Evolutionary conservation across 805 yeast genomes (phyloP), one percentile per base, ranked within the genome.

Genomic region (Saccharomycopsis babjevae): DNA sequence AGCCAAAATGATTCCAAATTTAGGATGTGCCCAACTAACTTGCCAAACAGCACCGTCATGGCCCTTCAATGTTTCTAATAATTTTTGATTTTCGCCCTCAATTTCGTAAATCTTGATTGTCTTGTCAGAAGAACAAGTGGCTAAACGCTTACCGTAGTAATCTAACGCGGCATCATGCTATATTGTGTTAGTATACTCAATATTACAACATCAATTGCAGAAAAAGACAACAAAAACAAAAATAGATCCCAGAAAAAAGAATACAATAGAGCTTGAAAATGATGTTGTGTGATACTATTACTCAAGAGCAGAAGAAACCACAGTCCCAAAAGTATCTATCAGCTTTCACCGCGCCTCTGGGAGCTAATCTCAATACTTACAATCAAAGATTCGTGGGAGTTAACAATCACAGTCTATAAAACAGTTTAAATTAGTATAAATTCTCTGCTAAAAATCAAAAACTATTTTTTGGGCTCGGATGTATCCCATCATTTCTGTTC

Each of bases 41-140:
- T 93, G 97, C 99, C 99, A 94, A 56, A 94, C 97, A 13, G 99
- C 98, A 39, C 98, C 99, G 65, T 91, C 97, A 73, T 94, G 99
- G 43, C 96, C 97, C 57, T 82, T 79, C 65, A 94, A 77, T 0
- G 98, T 92, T 66, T 91, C 97, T 20, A 87, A 79, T 58, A 91
- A 78, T 70, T 81, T 86, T 73, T 90, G 93, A 68, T 78, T 82
- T 55, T 89, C 96, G 43, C 93, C 94, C 57, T 89, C 93, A 54
- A 93, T 85, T 67, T 92, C 97, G 73, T 90, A 94, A 61, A 94
- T 85, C 76, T 92, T 90, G 76, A 93, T 88, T n/a, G 96, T 88
- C 71, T 89, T 90, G 76, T 94, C 99, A 3, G 97, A 89, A 3
- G 97, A 91, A 70, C 97, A 90, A 1, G 98, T 93, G 58, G 99